A percentile compares a stretch with the other conserved stretches of the same genome.
Conservation (phyloP, 2,329 filamentous ascomycete genomes). For the Botryotinia globosa region DNA sequence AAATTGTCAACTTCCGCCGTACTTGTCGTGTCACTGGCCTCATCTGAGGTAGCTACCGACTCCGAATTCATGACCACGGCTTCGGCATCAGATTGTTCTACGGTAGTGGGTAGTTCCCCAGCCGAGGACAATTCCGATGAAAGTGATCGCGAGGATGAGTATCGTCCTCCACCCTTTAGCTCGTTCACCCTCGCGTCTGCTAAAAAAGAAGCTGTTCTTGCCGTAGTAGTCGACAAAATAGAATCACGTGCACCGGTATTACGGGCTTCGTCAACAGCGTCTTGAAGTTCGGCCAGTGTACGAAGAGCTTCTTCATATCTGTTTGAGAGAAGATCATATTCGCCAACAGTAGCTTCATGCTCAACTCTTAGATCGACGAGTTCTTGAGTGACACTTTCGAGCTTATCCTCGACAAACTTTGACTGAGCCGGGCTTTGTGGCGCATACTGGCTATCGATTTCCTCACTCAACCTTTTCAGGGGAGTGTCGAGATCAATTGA, state of each 20-base stretch:
- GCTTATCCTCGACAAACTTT: conserved; percentile 85
- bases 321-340: conserved; percentile 75
- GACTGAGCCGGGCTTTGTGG: conserved; percentile 74
- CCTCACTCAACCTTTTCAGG: conserved; percentile 37
- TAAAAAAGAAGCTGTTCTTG: conserved; percentile 78
- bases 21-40: conserved; percentile 47
- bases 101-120: conserved; percentile 69
- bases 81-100: conserved; percentile 61
- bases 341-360: conserved; percentile 78
- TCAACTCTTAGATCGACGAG: conserved; percentile 86
- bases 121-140: conserved; percentile 91
- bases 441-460: conserved; percentile 30
- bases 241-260: conserved; percentile 54
- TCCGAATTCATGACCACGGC: conserved; percentile 43
- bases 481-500: conserved; percentile 40
- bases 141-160: conserved; percentile 82
- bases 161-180: conserved; percentile 63
- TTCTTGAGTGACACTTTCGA: conserved; percentile 88
- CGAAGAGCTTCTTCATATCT: conserved; percentile 91
- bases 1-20: conserved; percentile 68
- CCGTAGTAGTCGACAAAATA: conserved; percentile 50
- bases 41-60: conserved; percentile 31
- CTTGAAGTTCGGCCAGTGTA: conserved; percentile 79
- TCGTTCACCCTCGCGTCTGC: conserved; percentile 70
- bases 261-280: conserved; percentile 74